Percentiles rank a stretch among this genome's conserved stretches.
phyloP scores from a whole-genome alignment of 768 basidiomycete species.

The Russula emetica region DNA sequence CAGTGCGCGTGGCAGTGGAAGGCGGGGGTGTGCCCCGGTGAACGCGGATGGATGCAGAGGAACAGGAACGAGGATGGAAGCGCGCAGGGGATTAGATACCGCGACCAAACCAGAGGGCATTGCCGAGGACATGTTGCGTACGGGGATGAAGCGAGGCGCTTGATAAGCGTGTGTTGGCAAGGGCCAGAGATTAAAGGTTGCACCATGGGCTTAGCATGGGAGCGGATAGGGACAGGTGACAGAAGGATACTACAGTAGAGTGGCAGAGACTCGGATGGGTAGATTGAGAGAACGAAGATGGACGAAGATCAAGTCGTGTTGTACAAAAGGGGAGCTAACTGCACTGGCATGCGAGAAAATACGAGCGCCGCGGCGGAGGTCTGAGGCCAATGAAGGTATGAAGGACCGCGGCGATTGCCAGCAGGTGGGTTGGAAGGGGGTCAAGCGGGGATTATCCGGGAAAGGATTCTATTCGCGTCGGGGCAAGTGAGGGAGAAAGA shows the following conservation, averaged over 20 bases:
- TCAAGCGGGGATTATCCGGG: slow-evolving; percentile 20
- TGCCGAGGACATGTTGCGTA: background rate
- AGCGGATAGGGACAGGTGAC: slow-evolving; percentile 14
- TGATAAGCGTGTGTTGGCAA: background rate
- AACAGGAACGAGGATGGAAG: background rate
- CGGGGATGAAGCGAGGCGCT: background rate
- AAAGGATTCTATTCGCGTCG: background rate
- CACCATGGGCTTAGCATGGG: slow-evolving; percentile 18
- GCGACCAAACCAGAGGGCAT: background rate
- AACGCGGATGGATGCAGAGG: background rate
- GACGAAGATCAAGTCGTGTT: background rate
- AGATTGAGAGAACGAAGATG: no score
- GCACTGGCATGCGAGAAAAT: slow-evolving; percentile 1
- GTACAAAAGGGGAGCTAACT: background rate
- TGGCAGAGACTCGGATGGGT: no score
- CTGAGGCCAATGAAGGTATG: background rate
- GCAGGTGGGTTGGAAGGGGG: background rate
- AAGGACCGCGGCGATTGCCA: slow-evolving; percentile 21
- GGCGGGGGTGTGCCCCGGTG: slow-evolving; percentile 6
- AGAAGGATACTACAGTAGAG: background rate
- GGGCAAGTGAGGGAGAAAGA: background rate
- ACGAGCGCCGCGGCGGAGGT: slow-evolving; percentile 14
- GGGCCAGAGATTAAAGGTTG: background rate
- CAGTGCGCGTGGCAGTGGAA: background rate
- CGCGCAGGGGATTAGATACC: background rate